Base-by-base conservation (phyloP, 805 yeast species). In the Saccharomycopsis sp. region DNA sequence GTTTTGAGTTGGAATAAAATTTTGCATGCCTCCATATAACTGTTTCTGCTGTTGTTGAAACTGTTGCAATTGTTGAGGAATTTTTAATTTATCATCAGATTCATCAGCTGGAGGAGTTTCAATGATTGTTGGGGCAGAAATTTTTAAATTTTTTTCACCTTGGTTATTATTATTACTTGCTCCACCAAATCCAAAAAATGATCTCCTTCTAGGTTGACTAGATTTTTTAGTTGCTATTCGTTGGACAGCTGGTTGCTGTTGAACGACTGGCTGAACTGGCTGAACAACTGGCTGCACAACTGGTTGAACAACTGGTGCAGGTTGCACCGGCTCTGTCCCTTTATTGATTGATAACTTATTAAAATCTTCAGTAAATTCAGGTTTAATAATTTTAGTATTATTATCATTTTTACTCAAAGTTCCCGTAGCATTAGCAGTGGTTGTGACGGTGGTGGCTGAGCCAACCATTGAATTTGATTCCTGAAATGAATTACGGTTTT, bases 361-460 rank as follows among this genome's bases (percentile, higher is more conserved):
- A 24, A 41, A 42, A 34, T 48, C 46, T 33, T 48, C 46, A 26
- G 36, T 42, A 22, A 48, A 42, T 22, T 45, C 49, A 19, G 23
- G 8, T 4, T 28, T 35, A 13, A 17, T 14, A 37, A 41, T 34
- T 28, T 44, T 22, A 3, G 23, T 22, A 17, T 27, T 33, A 9
- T 16, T 16, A 2, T 41, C 40, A 13, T 31, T 43, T 28, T 40
- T 35, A 24, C 39, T 37, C 7, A 47, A 24, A 17, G 47, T 41
- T 1, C 48, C 51, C 9, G 24, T 29, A 13, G 36, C 51, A 33
- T 31, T 40, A 9, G 41, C 33, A 13, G 46, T 35, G 8, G 45
- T 44, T 11, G 51, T 41, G 14, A 37, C 41, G 9, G 42, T 21
- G 21, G 43, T 16, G 16, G 45, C 23, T 4, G 45, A 32, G 3